Evolutionary conservation across 2,329 filamentous ascomycete genomes (phyloP).

Genomic region (Lizonia empirigonia): DNA sequence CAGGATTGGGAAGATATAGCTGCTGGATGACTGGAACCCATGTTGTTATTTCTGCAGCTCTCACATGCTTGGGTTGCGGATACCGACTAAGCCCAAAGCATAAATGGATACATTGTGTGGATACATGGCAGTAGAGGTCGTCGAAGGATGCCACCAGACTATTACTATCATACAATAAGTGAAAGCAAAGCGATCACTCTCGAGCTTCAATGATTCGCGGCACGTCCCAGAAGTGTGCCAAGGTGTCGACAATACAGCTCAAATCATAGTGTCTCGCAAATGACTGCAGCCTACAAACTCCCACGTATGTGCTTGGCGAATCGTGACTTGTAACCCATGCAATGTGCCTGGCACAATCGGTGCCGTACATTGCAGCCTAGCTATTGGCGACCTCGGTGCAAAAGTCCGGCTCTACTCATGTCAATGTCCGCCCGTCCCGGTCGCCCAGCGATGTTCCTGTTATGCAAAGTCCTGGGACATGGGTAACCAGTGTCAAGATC

Average conservation of each 20-base stretch:
- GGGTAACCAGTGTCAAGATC: constrained; percentile 9
- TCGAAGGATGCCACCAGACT: background rate
- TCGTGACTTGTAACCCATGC: constrained; percentile 1
- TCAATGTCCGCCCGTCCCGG: constrained; percentile 18
- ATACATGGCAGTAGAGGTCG: background rate
- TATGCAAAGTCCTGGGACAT: constrained; percentile 22
- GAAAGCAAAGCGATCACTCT: background rate
- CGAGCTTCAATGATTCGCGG: background rate
- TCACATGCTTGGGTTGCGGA: too few relatives aligned
- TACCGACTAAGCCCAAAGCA: background rate
- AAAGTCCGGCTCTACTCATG: background rate
- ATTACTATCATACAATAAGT: background rate
- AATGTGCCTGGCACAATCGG: constrained; percentile 17
- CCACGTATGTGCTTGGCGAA: constrained; percentile 4
- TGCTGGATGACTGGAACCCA: too few relatives aligned
- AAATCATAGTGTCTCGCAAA: background rate
- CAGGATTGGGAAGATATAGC: constrained; percentile 32
- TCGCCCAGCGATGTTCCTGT: constrained; percentile 22
- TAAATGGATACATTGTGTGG: background rate
- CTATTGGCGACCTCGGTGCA: background rate
- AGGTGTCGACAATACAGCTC: background rate
- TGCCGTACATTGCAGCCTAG: constrained; percentile 12
- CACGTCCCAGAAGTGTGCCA: constrained; percentile 1
- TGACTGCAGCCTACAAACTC: background rate
- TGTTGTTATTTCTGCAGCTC: too few relatives aligned